Evolutionary conservation across 208 protist genomes (phyloP).

Genomic region (Leptomonas pyrrhocoris): DNA sequence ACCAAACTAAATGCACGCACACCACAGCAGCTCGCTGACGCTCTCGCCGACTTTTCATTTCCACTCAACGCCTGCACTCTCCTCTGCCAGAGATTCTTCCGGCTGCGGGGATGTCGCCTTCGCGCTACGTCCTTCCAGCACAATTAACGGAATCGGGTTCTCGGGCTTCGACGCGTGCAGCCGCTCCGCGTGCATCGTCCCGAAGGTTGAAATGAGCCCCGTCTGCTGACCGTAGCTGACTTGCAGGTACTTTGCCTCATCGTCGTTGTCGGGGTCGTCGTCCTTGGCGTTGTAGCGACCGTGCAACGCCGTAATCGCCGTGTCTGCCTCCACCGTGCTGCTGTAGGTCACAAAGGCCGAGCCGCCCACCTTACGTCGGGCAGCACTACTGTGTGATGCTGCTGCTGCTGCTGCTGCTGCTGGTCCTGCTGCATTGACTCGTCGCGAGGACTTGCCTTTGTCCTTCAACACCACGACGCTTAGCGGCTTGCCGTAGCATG

Average conservation of each 20-base stretch:
- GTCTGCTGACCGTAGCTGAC: conserved; percentile 64
- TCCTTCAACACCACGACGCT: conserved; percentile 73
- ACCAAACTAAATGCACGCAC: too few species aligned
- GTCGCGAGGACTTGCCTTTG: conserved; percentile 12
- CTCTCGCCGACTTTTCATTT: not conserved
- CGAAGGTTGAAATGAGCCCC: conserved; percentile 57
- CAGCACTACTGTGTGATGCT: not conserved
- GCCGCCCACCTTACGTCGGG: conserved; percentile 44
- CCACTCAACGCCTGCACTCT: not conserved
- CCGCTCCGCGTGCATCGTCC: conserved; percentile 40
- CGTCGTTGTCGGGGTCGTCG: conserved; percentile 31
- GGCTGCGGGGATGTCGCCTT: not conserved
- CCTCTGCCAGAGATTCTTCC: not conserved
- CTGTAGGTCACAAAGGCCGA: conserved; percentile 76
- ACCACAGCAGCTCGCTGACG: too few species aligned
- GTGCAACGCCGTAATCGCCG: conserved; percentile 68
- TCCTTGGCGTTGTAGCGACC: conserved; percentile 61
- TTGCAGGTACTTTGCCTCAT: conserved; percentile 54
- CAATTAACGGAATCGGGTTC: conserved; percentile 50
- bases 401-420: not conserved
- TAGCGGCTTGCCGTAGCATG: conserved; percentile 72
- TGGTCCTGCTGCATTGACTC: not conserved
- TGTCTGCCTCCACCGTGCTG: conserved; percentile 70
- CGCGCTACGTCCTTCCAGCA: conserved; percentile 1
- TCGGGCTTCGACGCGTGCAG: conserved; percentile 50